Conservation (phyloP, 2,329 filamentous ascomycete species). For the Fusarium pilosicola region DNA sequence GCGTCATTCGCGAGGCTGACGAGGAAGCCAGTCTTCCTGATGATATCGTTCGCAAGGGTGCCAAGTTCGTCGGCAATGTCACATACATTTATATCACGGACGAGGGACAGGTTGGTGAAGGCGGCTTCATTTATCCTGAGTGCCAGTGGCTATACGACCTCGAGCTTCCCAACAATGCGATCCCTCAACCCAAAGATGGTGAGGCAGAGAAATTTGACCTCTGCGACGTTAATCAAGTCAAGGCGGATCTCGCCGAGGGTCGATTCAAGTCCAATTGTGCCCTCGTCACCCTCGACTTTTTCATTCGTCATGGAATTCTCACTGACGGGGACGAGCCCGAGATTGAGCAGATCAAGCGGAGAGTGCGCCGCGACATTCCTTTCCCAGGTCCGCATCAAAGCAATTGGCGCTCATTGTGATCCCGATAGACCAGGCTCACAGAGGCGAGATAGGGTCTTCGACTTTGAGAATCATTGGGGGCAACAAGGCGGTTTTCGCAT, state of each 20-base stretch:
- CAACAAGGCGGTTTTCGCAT: slow-evolving; percentile 28
- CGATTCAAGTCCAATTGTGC: slow-evolving; percentile 96
- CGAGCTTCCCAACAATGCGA: slow-evolving; percentile 73
- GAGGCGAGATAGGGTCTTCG: slow-evolving; percentile 5
- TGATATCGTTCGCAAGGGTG: slow-evolving; percentile 69
- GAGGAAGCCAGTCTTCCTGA: slow-evolving; percentile 89
- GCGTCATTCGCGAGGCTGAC: slow-evolving; percentile 83
- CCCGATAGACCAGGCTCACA: background rate
- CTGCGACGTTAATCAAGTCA: slow-evolving; percentile 79
- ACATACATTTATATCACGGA: slow-evolving; percentile 89
- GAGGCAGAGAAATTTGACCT: slow-evolving; percentile 90
- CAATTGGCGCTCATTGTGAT: slow-evolving; percentile 43
- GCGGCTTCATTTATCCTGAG: slow-evolving; percentile 86
- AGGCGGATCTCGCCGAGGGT: slow-evolving; percentile 73
- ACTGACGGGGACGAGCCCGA: slow-evolving; percentile 81
- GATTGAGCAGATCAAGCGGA: slow-evolving; percentile 77
- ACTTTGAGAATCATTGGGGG: slow-evolving; percentile 13
- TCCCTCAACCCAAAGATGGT: slow-evolving; percentile 82
- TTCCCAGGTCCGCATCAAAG: slow-evolving; percentile 76
- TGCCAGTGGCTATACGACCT: slow-evolving; percentile 93
- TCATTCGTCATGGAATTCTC: slow-evolving; percentile 84
- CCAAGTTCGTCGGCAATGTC: slow-evolving; percentile 72
- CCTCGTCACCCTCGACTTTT: slow-evolving; percentile 86
- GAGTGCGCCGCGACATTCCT: slow-evolving; percentile 81
- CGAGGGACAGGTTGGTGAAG: slow-evolving; percentile 80